Evolutionary conservation across 306 rosid species (phyloP), one percentile per base, ranked within the genome.

Genomic region (Corylus avellana): DNA sequence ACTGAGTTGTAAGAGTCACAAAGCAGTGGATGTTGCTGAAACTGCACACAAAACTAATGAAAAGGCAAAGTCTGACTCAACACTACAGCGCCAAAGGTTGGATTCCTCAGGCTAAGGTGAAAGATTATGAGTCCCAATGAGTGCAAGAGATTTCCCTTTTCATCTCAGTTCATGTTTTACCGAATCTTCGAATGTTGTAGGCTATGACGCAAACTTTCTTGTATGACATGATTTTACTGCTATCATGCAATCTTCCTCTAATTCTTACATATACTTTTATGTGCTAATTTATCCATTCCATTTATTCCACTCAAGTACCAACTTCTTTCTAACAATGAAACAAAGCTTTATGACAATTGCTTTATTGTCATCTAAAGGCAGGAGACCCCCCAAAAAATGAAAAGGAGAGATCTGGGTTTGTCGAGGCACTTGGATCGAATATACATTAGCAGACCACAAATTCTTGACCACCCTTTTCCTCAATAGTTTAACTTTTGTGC

Each of bases 1-100:
- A 42, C 57, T 69, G 64, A 78, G 85, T 18, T 81, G 88, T 67
- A 81, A 71, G 80, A 85, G 76, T 70, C 84, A 63, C 47, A 85
- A 72, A 61, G 72, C 84, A 9, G 84, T 81, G 74, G 76, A 70
- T 57, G 80, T 84, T 35, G 79, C 82, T 12, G 79, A 73, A 71
- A 59, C 82, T 58, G 72, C 79, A 1, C 20, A 70, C 48, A 79
- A 67, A 76, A 81, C 55, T 27, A 73, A 7, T 22, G 61, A 73
- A n/a, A 79, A 62, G 78, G 11, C 75, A 70, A 72, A 50, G n/a
- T 39, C 53, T 16, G 76, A 70, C 37, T 56, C 69, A 10, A 17
- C 51, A 71, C 75, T 39, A 39, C 44, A 63, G 47, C 51, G 44
- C 48, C 61, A 73, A 47, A 78, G 35, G 39, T 78, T 78, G 75